phyloP scores from a whole-genome alignment of 129 eudicot species.

The Flaveria linearis region DNA sequence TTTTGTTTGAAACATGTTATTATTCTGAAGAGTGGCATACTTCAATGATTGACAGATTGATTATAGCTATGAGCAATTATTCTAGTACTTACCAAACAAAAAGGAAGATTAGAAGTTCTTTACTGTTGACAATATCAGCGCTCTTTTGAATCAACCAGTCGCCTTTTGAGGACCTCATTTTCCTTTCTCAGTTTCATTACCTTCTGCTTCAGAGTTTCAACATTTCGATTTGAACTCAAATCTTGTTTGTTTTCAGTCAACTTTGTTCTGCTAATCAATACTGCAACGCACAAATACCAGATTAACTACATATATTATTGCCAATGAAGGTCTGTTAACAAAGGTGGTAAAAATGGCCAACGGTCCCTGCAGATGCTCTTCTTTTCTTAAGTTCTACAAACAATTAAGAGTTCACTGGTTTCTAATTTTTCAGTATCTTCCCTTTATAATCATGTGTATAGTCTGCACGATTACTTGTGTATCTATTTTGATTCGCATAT shows the following conservation, averaged over 20 bases:
- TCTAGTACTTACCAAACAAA: neutral
- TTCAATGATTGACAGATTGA: neutral
- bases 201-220: conserved; percentile 67
- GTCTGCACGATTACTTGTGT: too few species aligned
- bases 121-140: conserved; percentile 26
- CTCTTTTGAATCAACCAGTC: conserved; percentile 36
- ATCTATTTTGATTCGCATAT: too few species aligned
- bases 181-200: conserved; percentile 73
- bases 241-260: conserved; percentile 48
- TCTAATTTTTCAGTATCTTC: too few species aligned
- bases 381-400: too few species aligned
- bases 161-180: conserved; percentile 64
- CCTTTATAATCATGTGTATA: too few species aligned
- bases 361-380: neutral
- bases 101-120: conserved; percentile 5
- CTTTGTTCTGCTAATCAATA: conserved; percentile 54
- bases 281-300: conserved; percentile 34
- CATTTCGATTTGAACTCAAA: conserved; percentile 41
- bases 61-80: neutral
- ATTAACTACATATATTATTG: conserved; percentile 1
- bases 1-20: conserved; percentile 9
- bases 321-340: neutral
- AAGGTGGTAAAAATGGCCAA: neutral
- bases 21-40: neutral
- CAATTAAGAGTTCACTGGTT: too few species aligned